These are phyloP conservation scores for Quillaja saponaria DNA, from an alignment of 306 rosid species.

Conservation along the genomic window DNA sequence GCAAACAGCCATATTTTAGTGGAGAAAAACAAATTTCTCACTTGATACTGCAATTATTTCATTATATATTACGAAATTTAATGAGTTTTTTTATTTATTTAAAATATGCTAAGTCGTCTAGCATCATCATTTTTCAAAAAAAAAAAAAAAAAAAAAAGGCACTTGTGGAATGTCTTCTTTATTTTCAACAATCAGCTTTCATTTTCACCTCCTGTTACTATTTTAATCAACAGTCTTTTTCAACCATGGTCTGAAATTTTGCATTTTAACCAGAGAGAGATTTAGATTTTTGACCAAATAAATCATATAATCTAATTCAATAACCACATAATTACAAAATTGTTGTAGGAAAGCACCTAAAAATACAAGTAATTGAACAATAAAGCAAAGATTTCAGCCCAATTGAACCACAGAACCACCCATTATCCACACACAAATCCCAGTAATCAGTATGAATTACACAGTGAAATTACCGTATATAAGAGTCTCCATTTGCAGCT, in stretches of 20 bases:
- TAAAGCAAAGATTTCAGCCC: neutral
- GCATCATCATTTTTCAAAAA: slow-evolving; percentile 19
- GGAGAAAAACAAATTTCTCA: no score
- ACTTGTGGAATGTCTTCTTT: neutral
- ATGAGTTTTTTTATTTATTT: neutral
- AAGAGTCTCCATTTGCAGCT: slow-evolving; percentile 60
- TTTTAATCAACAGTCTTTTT: no score
- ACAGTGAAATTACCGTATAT: slow-evolving; percentile 52
- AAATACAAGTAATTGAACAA: slow-evolving; percentile 9
- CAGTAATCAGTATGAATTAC: neutral
- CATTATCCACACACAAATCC: neutral
- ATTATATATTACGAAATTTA: no score
- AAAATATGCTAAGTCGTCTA: slow-evolving; percentile 16
- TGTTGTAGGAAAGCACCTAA: no score
- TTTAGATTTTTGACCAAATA: neutral
- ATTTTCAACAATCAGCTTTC: no score
- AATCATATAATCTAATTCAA: neutral
- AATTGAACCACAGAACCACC: neutral
- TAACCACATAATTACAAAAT: neutral
- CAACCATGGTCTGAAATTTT: no score
- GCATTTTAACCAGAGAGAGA: no score
- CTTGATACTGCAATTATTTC: no score
- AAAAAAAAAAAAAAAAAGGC: slow-evolving; percentile 12
- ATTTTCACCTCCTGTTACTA: no score
- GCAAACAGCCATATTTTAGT: no score